These are phyloP conservation scores for Eremochloa ophiuroides DNA, from an alignment of 176 grass and related monocot species.

Conservation along the genomic window DNA sequence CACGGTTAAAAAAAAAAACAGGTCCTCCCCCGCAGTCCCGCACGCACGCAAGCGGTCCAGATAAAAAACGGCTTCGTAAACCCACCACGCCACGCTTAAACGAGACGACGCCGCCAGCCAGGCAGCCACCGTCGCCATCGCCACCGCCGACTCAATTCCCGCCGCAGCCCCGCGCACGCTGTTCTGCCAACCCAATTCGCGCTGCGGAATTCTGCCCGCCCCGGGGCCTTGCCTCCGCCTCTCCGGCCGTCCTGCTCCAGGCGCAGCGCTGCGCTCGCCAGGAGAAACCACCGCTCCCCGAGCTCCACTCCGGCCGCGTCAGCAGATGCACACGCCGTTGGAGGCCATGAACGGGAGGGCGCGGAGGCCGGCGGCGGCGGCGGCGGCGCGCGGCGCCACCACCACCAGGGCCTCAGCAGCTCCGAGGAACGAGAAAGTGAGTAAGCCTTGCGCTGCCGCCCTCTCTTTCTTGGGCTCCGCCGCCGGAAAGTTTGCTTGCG, in stretches of 20 bases:
- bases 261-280: neutral
- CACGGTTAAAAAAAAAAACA: neutral
- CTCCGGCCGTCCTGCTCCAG: slow-evolving; percentile 1
- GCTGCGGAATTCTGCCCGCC: neutral
- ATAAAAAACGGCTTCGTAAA: neutral
- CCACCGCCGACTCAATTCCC: neutral
- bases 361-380: slow-evolving; percentile 38
- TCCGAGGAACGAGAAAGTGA: slow-evolving; percentile 64
- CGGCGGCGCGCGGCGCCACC: slow-evolving; percentile 18
- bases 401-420: slow-evolving; percentile 35
- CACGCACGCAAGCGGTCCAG: neutral
- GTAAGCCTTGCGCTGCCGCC: slow-evolving; percentile 26
- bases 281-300: neutral
- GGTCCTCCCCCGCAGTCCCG: neutral
- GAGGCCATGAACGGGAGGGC: slow-evolving; percentile 5
- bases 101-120: neutral
- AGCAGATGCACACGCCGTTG: slow-evolving; percentile 27
- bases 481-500: slow-evolving; percentile 33
- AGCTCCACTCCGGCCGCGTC: neutral
- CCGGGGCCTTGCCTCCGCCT: neutral
- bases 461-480: slow-evolving; percentile 14
- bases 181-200: neutral
- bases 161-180: neutral
- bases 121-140: neutral
- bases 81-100: neutral